Conservation (phyloP, 352 stramenopile species). For the Blastocystis hominis region DNA sequence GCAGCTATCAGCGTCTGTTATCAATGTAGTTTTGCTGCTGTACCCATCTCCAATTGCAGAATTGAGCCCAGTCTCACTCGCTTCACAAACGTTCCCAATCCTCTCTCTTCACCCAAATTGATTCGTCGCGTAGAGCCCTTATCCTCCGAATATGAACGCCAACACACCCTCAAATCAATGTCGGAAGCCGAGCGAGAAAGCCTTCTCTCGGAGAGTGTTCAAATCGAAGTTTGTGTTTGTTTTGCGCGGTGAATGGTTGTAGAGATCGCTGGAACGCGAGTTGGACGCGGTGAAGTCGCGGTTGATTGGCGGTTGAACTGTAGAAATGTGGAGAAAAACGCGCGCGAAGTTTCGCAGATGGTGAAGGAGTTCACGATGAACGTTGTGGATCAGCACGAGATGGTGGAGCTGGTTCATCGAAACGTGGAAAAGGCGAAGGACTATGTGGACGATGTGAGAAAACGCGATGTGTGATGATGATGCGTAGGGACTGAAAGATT, state of each 20-base stretch:
- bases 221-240: conserved; percentile 46
- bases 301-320: not conserved
- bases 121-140: no score
- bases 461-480: not conserved
- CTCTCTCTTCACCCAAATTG: not conserved
- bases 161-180: not conserved
- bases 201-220: conserved; percentile 1
- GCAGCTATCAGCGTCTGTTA: not conserved
- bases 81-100: not conserved
- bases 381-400: conserved; percentile 23
- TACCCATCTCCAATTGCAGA: not conserved
- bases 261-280: conserved; percentile 9
- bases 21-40: not conserved
- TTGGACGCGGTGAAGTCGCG: not conserved
- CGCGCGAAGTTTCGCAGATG: not conserved
- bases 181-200: not conserved
- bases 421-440: not conserved
- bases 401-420: not conserved
- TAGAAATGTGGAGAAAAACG: conserved; percentile 28
- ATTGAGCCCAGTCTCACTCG: not conserved
- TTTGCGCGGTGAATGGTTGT: no score
- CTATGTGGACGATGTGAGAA: not conserved
- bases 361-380: not conserved
- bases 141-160: no score
- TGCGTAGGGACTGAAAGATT: not conserved